phyloP scores from a whole-genome alignment of 1,284 basidiomycete species.

The Fomitopsis betulina region DNA sequence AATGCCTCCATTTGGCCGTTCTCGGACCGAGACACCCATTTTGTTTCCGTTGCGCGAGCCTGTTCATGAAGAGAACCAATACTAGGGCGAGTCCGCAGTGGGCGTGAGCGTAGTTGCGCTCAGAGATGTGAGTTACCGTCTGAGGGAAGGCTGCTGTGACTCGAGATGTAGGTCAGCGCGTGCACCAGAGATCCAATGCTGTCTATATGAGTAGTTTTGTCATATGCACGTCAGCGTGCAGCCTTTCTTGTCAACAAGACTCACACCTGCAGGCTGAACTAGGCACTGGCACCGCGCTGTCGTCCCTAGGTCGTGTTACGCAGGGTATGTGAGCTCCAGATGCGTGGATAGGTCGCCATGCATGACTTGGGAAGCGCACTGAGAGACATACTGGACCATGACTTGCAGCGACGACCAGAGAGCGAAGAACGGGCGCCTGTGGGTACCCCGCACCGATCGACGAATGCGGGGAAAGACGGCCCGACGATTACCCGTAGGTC shows the following conservation, averaged over 20 bases:
- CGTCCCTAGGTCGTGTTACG: no score
- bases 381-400: neutral
- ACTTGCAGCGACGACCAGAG: neutral
- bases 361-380: no score
- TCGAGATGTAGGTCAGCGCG: neutral
- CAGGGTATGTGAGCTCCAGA: no score
- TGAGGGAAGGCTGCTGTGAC: no score
- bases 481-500: neutral
- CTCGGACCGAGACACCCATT: no score
- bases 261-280: neutral
- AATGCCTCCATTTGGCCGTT: no score
- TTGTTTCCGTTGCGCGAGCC: no score
- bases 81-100: no score
- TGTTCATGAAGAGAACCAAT: no score
- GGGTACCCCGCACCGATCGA: neutral
- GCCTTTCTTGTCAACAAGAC: neutral
- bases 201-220: neutral
- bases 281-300: neutral
- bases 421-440: neutral
- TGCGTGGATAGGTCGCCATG: no score
- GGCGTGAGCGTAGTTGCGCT: no score
- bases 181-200: neutral
- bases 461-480: conserved; percentile 5
- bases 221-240: neutral
- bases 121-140: no score